Evolutionary conservation across 2,329 filamentous ascomycete genomes (phyloP), one percentile per base, ranked within the genome.

Genomic region (Colletotrichum eremochloae): DNA sequence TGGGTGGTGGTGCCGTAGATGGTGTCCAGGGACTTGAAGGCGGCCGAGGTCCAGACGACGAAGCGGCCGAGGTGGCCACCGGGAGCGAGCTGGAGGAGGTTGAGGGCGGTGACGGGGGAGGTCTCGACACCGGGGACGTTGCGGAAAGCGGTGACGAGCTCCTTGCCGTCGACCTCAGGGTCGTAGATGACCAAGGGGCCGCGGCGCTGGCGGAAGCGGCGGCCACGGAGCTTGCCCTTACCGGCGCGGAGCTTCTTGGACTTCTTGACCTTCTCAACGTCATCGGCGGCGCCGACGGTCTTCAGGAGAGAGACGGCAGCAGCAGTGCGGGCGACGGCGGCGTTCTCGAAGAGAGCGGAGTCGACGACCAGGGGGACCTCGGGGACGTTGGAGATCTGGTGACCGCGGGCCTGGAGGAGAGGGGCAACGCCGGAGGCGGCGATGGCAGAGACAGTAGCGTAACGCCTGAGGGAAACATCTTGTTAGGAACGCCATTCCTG

Each of bases 91-190:
- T 99, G 96, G 85, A 99, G 94, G 82, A 98, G 95, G 92, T 98
- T 98, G 82, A 99, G 91, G 77, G 94, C 89, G 87, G 93, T 95
- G 86, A 98, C 95, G 79, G 95, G 92, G 82, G 90, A 95, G 78
- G 95, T 97, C 93, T 99, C 96, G 79, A 98, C 95, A 88, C 96
- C 96, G 82, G 96, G 91, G 82, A 99, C 93, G 93, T 99, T 99
- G 90, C 96, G 95, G 94, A 98, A 98, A 81, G 95, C 96, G 82
- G 90, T 91, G 84, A 96, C 90, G 78, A 99, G 91, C 84, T 97
- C 93, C 89, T 95, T 97, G 88, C 96, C 95, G 84, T 99, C 97
- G 82, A 92, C 90, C 85, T 95, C 94, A 80, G 95, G 93, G 90
- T 97, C 93, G 91, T 98, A 98, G 88, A 99, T 93, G 85, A 99